A percentile compares a stretch with the other conserved stretches of the same genome.
Evolutionary conservation across 23 red algal genomes (phyloP).

Genomic region (Cyanidium caldarium): DNA sequence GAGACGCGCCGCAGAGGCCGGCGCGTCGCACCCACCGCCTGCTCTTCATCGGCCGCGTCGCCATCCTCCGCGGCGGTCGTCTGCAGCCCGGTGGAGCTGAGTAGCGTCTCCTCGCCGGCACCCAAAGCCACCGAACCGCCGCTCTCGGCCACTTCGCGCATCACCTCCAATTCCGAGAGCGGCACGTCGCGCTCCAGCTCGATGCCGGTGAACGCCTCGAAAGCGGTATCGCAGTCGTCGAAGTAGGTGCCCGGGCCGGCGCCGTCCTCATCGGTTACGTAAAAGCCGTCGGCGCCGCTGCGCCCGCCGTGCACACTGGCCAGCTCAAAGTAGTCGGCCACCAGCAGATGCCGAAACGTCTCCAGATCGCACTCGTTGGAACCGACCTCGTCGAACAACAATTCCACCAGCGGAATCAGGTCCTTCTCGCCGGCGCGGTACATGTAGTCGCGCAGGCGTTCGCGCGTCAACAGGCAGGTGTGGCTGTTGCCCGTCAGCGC

Average conservation of each 20-base stretch:
- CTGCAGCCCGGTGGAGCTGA: not conserved
- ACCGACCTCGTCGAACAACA: not conserved
- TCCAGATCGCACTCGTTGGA: not conserved
- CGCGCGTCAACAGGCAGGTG: not conserved
- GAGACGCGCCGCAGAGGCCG: not conserved
- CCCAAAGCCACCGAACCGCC: not conserved
- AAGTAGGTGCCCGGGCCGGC: not conserved
- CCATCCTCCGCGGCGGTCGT: not conserved
- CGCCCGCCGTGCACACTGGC: slow-evolving; percentile 1
- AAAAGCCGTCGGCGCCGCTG: not conserved
- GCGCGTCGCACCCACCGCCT: not conserved
- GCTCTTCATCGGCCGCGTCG: not conserved
- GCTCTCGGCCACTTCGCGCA: slow-evolving; percentile 2
- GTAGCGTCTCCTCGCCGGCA: slow-evolving; percentile 5
- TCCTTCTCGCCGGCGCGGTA: not conserved
- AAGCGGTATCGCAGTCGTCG: not conserved
- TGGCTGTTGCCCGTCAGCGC: not conserved
- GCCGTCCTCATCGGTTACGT: not conserved
- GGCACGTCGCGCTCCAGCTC: not conserved
- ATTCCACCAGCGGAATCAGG: not conserved
- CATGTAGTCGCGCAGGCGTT: not conserved
- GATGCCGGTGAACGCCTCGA: not conserved
- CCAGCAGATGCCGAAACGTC: not conserved
- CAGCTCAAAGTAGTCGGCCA: slow-evolving; percentile 6
- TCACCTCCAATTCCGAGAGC: not conserved